phyloP scores from a whole-genome alignment of 768 basidiomycete genomes.

The Boletus coccyginus region DNA sequence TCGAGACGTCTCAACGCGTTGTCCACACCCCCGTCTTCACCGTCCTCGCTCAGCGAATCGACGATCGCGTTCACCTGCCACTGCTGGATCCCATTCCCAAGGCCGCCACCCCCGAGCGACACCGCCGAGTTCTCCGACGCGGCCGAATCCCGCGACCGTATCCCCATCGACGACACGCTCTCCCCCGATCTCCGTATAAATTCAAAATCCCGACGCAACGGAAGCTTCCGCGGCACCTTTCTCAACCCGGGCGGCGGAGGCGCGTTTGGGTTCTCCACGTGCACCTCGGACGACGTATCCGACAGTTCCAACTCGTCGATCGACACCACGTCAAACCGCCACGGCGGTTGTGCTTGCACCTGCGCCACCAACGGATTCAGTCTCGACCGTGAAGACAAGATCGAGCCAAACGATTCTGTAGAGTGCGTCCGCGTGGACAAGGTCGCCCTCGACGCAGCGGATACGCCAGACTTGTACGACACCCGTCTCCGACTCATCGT shows the following conservation, averaged over 20 bases:
- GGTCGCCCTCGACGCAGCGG: constrained; percentile 16
- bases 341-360: constrained; percentile 42
- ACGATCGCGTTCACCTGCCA: constrained; percentile 84
- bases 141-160: constrained; percentile 59
- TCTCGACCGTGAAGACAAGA: constrained; percentile 29
- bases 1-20: constrained; percentile 79
- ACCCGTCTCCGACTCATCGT: constrained; percentile 10
- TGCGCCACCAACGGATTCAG: constrained; percentile 33
- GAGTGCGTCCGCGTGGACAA: constrained; percentile 31
- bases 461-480: constrained; percentile 25
- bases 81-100: constrained; percentile 51
- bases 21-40: constrained; percentile 76
- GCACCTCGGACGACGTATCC: constrained; percentile 63
- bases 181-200: constrained; percentile 68
- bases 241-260: constrained; percentile 52
- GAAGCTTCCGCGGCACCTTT: constrained; percentile 56
- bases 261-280: constrained; percentile 31
- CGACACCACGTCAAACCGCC: constrained; percentile 70
- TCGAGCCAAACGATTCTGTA: constrained; percentile 33
- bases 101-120: constrained; percentile 39
- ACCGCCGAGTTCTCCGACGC: constrained; percentile 41
- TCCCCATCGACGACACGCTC: constrained; percentile 78
- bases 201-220: constrained; percentile 76
- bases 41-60: constrained; percentile 71
- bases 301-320: constrained; percentile 82